phyloP scores from a whole-genome alignment of 2,329 filamentous ascomycete species.

The Colletotrichum magnum region DNA sequence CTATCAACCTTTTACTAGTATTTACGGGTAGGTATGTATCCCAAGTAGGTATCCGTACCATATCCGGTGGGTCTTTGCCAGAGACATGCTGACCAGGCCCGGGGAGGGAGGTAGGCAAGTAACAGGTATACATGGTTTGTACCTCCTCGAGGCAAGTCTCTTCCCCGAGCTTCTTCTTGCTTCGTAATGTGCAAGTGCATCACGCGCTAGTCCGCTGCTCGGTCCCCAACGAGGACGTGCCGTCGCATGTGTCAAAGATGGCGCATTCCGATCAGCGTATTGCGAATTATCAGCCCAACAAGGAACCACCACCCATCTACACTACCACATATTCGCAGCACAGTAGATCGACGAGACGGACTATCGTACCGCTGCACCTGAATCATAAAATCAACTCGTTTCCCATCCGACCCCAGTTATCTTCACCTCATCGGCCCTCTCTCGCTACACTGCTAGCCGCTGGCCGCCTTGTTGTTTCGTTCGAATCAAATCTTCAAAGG shows the following conservation, averaged over 20 bases:
- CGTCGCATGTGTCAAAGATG: slow-evolving; percentile 34
- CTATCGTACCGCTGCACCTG: slow-evolving; percentile 2
- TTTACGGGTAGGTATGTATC: no score
- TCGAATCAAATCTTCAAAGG: no score
- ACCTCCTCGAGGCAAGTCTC: neutral
- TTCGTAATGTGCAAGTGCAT: slow-evolving; percentile 25
- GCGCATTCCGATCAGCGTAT: slow-evolving; percentile 35
- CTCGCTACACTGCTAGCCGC: slow-evolving; percentile 19
- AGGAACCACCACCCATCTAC: slow-evolving; percentile 13
- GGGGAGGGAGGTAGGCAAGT: no score
- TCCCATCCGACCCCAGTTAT: slow-evolving; percentile 9
- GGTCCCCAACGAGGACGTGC: slow-evolving; percentile 14
- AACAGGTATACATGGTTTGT: slow-evolving; percentile 7
- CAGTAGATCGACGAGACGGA: no score
- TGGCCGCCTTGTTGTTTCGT: neutral
- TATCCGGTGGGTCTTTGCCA: no score
- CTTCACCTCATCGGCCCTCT: slow-evolving; percentile 11
- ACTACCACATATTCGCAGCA: no score
- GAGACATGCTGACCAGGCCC: no score
- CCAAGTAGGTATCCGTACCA: no score
- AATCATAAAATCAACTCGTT: slow-evolving; percentile 24
- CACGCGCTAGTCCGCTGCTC: slow-evolving; percentile 17
- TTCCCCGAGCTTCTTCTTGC: slow-evolving; percentile 27
- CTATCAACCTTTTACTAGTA: no score
- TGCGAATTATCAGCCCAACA: slow-evolving; percentile 30